Percentiles rank a stretch among this genome's conserved stretches.
phyloP scores from a whole-genome alignment of 225 moss, liverwort and hornwort genomes.

The Neckera pumila region DNA sequence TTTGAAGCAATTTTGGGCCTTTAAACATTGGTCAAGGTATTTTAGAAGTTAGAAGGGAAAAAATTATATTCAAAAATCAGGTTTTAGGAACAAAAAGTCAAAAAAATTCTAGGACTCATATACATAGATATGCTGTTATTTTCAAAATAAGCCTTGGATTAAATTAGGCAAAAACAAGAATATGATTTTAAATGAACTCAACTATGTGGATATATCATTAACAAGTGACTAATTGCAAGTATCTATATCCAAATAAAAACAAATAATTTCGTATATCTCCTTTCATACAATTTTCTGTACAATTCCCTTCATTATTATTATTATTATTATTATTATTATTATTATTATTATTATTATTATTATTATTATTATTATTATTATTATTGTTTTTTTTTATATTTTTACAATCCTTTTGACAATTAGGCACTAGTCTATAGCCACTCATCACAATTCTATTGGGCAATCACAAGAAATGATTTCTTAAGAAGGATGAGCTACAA shows the following conservation, averaged over 20 bases:
- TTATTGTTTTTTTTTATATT: not conserved
- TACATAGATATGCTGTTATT: fast-evolving
- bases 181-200: not conserved
- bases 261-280: not conserved
- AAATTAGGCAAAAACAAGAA: not conserved
- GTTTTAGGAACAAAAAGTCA: not conserved
- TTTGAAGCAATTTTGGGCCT: not conserved
- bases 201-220: not conserved
- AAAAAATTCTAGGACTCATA: not conserved
- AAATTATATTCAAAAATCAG: not conserved
- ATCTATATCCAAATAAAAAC: not conserved
- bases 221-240: not conserved
- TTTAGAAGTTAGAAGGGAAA: fast-evolving
- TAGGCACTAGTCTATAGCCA: not conserved
- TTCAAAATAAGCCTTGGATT: not conserved
- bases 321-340: no score
- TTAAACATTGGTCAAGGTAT: fast-evolving
- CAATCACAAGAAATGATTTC: not conserved
- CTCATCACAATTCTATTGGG: not conserved
- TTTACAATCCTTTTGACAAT: not conserved
- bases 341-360: no score
- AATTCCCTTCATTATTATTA: not conserved
- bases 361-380: not conserved
- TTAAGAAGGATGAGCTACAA: not conserved
- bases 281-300: not conserved